Evolutionary conservation across 495 filamentous ascomycete species (phyloP), one percentile per base, ranked within the genome.

Genomic region (Bacidia rubella): DNA sequence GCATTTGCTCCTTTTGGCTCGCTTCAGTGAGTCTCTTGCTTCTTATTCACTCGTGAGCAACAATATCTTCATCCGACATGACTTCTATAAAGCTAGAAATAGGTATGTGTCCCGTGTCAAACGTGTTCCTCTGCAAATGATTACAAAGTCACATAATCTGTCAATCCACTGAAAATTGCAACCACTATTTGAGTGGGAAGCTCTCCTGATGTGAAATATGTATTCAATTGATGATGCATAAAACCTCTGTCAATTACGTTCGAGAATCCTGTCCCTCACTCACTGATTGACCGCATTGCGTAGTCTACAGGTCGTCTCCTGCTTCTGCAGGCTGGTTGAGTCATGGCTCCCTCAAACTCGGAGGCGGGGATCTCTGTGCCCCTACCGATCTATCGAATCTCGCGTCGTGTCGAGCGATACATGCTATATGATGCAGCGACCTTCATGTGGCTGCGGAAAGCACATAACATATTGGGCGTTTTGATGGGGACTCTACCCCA

Each of bases 401-500:
- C 80, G 21, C 38, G 42, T 19, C 52, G 43, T 20, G 35, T 60
- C 22, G 78, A 80, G 61, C 83, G 83, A 63, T 95, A 93, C 69
- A 77, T 95, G 53, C 74, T 97, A 58, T 96, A 93, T 71, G 87
- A 90, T 63, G 78, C 86, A 62, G 77, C 90, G 54, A 79, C 79
- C 44, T 81, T 93, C 44, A 85, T 84, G 61, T 80, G 87, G 69
- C 70, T 95, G 54, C 82, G 92, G 55, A 79, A 81, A 27, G 72
- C 79, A 59, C 75, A 96, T 68, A 80, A 88, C 65, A 93, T 95
- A 60, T 87, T 86, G 60, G 88, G 89, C 47, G 86, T 92, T 21
- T 70, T 96, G 45, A 83, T 83, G 44, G 92, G 92, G 40, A 86
- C 83, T 2, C 79, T 96, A 39, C 88, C 93, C 2, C 92, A 95